Evolutionary conservation across 176 grass and related monocot genomes (phyloP).

Genomic region (Carex littledalei): DNA sequence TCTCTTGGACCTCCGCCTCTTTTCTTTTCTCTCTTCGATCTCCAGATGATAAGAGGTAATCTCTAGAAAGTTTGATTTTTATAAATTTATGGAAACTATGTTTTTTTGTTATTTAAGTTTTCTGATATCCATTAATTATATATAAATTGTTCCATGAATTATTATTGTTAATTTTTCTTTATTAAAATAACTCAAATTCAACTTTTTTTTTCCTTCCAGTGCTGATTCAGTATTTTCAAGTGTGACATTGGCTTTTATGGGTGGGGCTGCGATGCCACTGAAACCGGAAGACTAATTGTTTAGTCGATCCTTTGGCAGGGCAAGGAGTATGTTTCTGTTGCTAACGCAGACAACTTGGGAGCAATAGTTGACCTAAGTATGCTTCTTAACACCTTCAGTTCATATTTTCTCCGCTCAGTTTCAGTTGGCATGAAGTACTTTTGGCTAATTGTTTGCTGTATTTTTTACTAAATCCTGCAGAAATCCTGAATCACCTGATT

Average conservation of each 20-base stretch:
- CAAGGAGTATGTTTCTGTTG: slow-evolving; percentile 92
- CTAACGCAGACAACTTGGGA: slow-evolving; percentile 97
- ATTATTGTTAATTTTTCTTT: slow-evolving; percentile 14
- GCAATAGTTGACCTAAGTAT: slow-evolving; percentile 92
- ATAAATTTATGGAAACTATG: too few species aligned
- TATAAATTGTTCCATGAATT: background rate
- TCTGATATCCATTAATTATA: too few species aligned
- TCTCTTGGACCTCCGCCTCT: too few species aligned
- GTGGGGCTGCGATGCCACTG: slow-evolving; percentile 65
- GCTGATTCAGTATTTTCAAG: slow-evolving; percentile 81
- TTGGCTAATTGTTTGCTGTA: slow-evolving; percentile 25
- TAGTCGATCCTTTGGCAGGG: slow-evolving; percentile 46
- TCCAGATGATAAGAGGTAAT: too few species aligned
- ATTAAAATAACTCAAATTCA: background rate
- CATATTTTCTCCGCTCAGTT: background rate
- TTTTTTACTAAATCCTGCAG: slow-evolving; percentile 45
- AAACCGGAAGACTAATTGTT: slow-evolving; percentile 65
- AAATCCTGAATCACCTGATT: slow-evolving; percentile 87
- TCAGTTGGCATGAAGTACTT: background rate
- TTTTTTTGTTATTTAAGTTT: too few species aligned
- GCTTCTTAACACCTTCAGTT: slow-evolving; percentile 18
- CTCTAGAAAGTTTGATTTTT: too few species aligned
- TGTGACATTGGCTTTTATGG: slow-evolving; percentile 73
- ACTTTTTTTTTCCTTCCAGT: slow-evolving; percentile 26
- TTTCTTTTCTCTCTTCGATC: too few species aligned